Evolutionary conservation across 345 rosid genomes (phyloP).

Genomic region (Aquilaria malaccensis): DNA sequence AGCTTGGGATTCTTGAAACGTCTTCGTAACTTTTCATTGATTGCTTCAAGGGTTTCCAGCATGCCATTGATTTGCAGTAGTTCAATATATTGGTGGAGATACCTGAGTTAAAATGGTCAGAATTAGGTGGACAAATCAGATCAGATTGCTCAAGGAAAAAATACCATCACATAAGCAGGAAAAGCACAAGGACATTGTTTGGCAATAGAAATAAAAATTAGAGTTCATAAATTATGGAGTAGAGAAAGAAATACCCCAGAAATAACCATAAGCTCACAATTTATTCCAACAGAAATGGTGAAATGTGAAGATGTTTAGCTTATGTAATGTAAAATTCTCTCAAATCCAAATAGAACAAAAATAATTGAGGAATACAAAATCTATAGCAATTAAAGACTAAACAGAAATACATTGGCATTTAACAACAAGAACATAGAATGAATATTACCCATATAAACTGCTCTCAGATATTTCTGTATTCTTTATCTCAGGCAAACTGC

Average conservation of each 20-base stretch:
- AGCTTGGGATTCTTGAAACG: constrained; percentile 92
- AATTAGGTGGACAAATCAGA: too few species aligned
- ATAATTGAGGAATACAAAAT: too few species aligned
- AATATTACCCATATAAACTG: constrained; percentile 69
- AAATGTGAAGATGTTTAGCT: too few species aligned
- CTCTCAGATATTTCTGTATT: constrained; percentile 65
- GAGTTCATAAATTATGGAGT: too few species aligned
- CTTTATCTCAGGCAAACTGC: constrained; percentile 61
- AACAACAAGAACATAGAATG: constrained; percentile 9
- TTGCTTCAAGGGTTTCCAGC: constrained; percentile 74
- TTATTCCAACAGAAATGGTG: too few species aligned
- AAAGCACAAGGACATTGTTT: constrained; percentile 8
- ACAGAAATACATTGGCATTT: not conserved
- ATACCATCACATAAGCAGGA: not conserved
- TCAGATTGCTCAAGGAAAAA: not conserved
- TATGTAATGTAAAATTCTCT: too few species aligned
- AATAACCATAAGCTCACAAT: too few species aligned
- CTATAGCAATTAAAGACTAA: too few species aligned
- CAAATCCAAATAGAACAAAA: too few species aligned
- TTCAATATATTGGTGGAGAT: constrained; percentile 60
- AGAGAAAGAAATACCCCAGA: too few species aligned
- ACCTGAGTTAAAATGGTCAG: constrained; percentile 34
- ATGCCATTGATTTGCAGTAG: constrained; percentile 62
- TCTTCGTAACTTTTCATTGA: constrained; percentile 82
- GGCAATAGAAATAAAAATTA: not conserved